Evolutionary conservation across 768 basidiomycete genomes (phyloP).

Genomic region (Fomitopsis serialis): DNA sequence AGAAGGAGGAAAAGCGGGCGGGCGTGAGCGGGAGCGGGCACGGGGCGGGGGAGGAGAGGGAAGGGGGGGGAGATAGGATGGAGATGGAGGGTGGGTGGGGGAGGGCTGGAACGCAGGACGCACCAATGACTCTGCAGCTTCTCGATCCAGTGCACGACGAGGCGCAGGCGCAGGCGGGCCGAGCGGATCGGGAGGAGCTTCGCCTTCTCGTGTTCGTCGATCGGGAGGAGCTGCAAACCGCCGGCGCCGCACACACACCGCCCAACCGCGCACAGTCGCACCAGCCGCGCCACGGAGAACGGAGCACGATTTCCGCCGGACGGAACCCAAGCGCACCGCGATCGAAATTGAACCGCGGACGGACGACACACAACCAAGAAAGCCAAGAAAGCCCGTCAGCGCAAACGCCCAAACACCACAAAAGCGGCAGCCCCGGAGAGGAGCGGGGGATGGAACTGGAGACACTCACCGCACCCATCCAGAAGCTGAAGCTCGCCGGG

Average conservation of each 20-base stretch:
- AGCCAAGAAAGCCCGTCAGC: neutral
- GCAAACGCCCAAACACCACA: neutral
- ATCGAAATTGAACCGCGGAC: no score
- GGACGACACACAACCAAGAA: no score
- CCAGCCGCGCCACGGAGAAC: no score
- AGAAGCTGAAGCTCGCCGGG: constrained; percentile 73
- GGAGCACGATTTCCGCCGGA: no score
- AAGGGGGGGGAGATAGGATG: constrained; percentile 16
- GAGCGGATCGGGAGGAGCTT: constrained; percentile 81
- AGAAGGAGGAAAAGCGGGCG: constrained; percentile 5
- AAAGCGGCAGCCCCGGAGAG: neutral
- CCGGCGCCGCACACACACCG: neutral
- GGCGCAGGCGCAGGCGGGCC: constrained; percentile 68
- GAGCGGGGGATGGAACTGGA: neutral
- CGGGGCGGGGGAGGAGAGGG: constrained; percentile 2
- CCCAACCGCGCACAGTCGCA: no score
- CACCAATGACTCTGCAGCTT: constrained; percentile 57
- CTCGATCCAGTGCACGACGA: constrained; percentile 96
- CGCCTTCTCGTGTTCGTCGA: constrained; percentile 86
- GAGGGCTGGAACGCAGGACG: constrained; percentile 17
- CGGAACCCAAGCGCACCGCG: no score
- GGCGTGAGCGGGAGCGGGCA: constrained; percentile 16
- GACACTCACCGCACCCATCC: constrained; percentile 71
- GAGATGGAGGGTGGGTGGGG: constrained; percentile 2
- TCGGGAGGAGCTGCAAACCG: constrained; percentile 69